Evolutionary conservation across 75 land plant genomes (phyloP).

Genomic region (Sequoia sempervirens): DNA sequence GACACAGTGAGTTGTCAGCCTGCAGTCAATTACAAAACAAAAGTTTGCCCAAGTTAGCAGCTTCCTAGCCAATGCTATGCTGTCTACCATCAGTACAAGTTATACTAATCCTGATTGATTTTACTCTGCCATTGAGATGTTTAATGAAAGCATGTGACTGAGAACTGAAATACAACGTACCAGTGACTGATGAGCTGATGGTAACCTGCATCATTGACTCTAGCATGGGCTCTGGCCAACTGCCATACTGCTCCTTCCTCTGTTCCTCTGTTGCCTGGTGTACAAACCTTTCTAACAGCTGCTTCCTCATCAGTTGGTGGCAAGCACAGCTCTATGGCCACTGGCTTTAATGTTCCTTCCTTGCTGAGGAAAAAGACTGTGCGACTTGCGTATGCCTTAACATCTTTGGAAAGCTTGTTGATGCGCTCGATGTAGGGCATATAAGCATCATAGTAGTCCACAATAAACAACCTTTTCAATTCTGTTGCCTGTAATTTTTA

Average conservation of each 20-base stretch:
- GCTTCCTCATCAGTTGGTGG: constrained; percentile 33
- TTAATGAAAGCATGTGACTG: neutral
- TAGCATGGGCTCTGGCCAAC: constrained; percentile 24
- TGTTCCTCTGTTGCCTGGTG: constrained; percentile 25
- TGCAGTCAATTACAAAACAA: neutral
- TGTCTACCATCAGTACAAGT: too few species aligned
- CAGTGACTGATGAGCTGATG: constrained; percentile 47
- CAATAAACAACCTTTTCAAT: constrained; percentile 17
- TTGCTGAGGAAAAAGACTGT: constrained; percentile 43
- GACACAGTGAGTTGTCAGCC: constrained; percentile 13
- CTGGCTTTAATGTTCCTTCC: constrained; percentile 42
- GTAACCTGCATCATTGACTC: constrained; percentile 37
- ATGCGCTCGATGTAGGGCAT: constrained; percentile 54
- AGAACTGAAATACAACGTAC: neutral
- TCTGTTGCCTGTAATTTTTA: constrained; percentile 10
- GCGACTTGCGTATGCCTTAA: constrained; percentile 48
- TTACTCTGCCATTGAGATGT: too few species aligned
- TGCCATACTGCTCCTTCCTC: constrained; percentile 24
- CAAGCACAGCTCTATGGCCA: constrained; percentile 67
- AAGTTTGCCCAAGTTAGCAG: neutral
- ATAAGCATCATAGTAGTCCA: constrained; percentile 29
- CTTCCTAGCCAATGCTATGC: too few species aligned
- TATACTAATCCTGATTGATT: too few species aligned
- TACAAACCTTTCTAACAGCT: constrained; percentile 31
- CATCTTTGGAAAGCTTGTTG: constrained; percentile 23